A percentile compares a stretch with the other conserved stretches of the same genome.
phyloP scores from a whole-genome alignment of 495 filamentous ascomycete genomes.

The Penicilliopsis zonata region DNA sequence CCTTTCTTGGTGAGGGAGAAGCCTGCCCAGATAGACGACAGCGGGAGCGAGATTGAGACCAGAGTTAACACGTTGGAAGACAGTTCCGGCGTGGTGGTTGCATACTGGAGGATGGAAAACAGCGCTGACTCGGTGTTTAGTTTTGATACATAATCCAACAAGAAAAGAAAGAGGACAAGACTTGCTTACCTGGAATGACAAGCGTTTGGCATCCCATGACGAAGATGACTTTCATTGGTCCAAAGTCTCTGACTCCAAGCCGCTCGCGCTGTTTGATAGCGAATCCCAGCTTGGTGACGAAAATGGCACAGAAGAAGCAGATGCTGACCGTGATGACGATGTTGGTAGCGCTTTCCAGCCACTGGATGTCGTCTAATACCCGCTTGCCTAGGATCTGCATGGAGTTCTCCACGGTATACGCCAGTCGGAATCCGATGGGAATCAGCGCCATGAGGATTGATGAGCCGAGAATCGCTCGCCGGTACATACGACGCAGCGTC shows the following conservation, averaged over 20 bases:
- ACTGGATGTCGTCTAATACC: constrained; percentile 10
- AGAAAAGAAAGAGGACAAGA: constrained; percentile 3
- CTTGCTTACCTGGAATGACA: constrained; percentile 57
- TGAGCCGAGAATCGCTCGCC: constrained; percentile 27
- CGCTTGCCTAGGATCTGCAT: constrained; percentile 30
- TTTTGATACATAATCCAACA: neutral
- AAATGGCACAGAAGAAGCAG: constrained; percentile 64
- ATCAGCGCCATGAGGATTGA: constrained; percentile 42
- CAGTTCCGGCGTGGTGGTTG: constrained; percentile 41
- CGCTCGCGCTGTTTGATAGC: constrained; percentile 44
- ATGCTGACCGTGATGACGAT: constrained; percentile 51
- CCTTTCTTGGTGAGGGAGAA: constrained; percentile 19
- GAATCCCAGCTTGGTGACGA: constrained; percentile 55
- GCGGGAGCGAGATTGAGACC: constrained; percentile 62
- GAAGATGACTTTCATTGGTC: constrained; percentile 59
- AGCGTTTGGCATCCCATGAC: constrained; percentile 69
- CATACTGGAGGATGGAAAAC: constrained; percentile 56
- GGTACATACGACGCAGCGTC: constrained; percentile 30
- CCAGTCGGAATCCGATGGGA: constrained; percentile 48
- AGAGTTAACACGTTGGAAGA: constrained; percentile 50
- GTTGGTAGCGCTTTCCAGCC: constrained; percentile 40
- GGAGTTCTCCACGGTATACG: constrained; percentile 43
- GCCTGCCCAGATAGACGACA: constrained; percentile 70
- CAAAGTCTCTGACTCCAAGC: constrained; percentile 47
- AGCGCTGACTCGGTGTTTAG: constrained; percentile 34